Evolutionary conservation across 768 basidiomycete species (phyloP), one percentile per base, ranked within the genome.

Genomic region (Tulasnella sp.): DNA sequence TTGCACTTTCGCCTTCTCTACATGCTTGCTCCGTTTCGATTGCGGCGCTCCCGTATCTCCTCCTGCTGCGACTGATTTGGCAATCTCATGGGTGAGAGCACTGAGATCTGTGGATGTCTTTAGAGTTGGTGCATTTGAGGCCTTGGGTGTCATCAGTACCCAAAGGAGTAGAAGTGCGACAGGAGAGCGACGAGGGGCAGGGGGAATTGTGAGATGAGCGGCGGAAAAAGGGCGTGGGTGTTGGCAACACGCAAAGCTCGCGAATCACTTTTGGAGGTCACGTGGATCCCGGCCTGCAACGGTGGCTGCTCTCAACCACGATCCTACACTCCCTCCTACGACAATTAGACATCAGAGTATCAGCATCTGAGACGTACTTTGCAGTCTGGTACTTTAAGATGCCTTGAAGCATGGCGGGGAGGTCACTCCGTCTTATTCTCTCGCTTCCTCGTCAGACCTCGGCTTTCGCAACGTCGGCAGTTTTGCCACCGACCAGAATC

Each of bases 1-100:
- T 37, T 76, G 76, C 36, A 76, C 11, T 71, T 76, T 76, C 19
- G 71, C 69, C 71, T 76, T 76, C 52, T 76, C 76, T 6, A 76
- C 49, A 58, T 76, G 76, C 39, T 76, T 76, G n/a, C 15, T 71
- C 9, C 74, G 58, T 42, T 75, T 75, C 29, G 74, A 74, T 37
- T 54, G 45, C 29, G 39, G 1, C 22, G 15, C 71, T 42, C 71
- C 71, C 29, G n/a, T 39, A 37, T 64, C 72, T 22, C 36, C 71
- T 67, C 39, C 68, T 36, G 36, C 34, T 8, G 72, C 45, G 25
- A 74, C 72, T n/a, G 72, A 74, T 54, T 49, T 74, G 9, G 72
- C 40, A 37, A 74, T 64, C 72, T 74, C 72, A 34, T 45, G 52
- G 15, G 72, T 39, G 25, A 74, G 42, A 5, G 72, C 49, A 38